A percentile compares a stretch with the other conserved stretches of the same genome.
phyloP scores from a whole-genome alignment of 345 rosid genomes.

The Kandelia obovata region DNA sequence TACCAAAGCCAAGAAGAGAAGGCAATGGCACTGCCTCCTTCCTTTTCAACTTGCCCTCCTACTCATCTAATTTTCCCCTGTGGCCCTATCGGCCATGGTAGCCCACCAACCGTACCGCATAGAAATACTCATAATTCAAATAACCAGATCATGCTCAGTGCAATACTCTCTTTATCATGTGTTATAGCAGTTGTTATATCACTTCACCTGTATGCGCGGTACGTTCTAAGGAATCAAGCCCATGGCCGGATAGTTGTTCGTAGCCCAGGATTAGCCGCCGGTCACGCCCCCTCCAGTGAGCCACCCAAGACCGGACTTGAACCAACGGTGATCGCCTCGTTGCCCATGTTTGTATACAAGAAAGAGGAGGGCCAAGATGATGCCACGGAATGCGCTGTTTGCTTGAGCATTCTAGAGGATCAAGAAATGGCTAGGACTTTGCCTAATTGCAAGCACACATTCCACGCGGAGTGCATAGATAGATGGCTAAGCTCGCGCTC shows the following conservation, averaged over 20 bases:
- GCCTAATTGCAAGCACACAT: constrained; percentile 72
- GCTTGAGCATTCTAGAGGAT: constrained; percentile 62
- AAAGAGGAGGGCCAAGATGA: constrained; percentile 8
- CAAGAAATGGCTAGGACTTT: constrained; percentile 55
- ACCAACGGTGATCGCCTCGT: constrained; percentile 42
- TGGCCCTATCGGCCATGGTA: too few species aligned
- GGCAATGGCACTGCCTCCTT: background rate
- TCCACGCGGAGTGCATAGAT: constrained; percentile 67
- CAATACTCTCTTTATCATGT: constrained; percentile 12
- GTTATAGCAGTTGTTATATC: constrained; percentile 10
- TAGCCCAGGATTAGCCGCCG: background rate
- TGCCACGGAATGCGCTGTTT: constrained; percentile 56
- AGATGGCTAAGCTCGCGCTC: constrained; percentile 56
- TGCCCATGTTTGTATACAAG: constrained; percentile 46
- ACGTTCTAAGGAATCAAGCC: constrained; percentile 12
- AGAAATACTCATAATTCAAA: constrained; percentile 4
- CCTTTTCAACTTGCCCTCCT: background rate
- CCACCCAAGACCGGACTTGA: constrained; percentile 43
- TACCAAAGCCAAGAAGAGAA: background rate
- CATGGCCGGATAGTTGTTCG: background rate
- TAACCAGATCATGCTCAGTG: constrained; percentile 23
- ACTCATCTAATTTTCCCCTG: too few species aligned
- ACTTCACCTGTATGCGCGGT: constrained; percentile 23
- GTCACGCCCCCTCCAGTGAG: constrained; percentile 11
- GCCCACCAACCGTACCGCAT: background rate